Base-by-base conservation (phyloP, 495 filamentous ascomycete species). In the Cercophora newfieldiana region DNA sequence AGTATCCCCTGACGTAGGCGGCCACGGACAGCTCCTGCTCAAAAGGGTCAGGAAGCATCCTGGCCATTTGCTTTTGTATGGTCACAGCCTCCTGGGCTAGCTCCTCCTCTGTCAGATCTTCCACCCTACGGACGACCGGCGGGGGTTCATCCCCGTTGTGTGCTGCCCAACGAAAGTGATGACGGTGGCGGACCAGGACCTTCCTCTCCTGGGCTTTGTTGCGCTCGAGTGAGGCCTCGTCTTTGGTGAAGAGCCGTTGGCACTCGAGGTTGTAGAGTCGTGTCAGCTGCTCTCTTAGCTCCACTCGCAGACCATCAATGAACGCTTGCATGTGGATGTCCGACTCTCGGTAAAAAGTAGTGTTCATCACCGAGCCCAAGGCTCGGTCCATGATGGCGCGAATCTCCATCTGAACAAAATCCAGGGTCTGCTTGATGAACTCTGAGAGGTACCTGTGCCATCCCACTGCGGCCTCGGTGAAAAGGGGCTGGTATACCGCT, bases 1-100 rank as follows among this genome's bases (percentile, higher is more conserved):
- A 86, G 66, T 86, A 86, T 0, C 80, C 84, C 0, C 83, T 68
- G 14, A 86, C 79, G 53, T 82, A 84, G 0, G 81, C 78, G 0
- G 80, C 80, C 10, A 86, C 79, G 14, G 72, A 72, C 1, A 86
- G 69, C 59, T 86, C 84, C 0, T 71, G 69, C 8, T 79, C 74
- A 58, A 79, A 85, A 3, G 75, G 72, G 69, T 86, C 84, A 6
- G 74, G 74, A 1, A 75, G 75, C 28, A 85, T 68, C 29, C 77
- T 70, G 3, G 69, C 67, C 6, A 80, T 66, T 1, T 81, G 63
- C 30, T 73, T 71, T 26, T 59, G 50, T 63, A 72, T 72, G 12
- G 59, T 61, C 1, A 50, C 33, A 8, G 66, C 61, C 30, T 77
- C 75, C 10, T 69, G 50, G 7, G 62, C 61, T 14, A 75, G 68